phyloP scores from a whole-genome alignment of 345 rosid species.

The Arabidopsis arenosa region DNA sequence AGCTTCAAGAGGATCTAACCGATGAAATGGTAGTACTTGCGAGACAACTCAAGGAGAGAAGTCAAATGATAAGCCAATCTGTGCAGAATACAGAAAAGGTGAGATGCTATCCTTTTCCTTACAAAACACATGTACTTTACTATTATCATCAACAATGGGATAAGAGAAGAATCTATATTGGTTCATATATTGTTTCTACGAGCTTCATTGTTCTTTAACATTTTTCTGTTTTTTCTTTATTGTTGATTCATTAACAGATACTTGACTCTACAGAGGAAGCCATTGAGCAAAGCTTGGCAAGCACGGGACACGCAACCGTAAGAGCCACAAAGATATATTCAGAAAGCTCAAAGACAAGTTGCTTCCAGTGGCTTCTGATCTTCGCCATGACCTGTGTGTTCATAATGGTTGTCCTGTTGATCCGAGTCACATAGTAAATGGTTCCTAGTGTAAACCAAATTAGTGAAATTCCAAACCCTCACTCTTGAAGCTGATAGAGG shows the following conservation, averaged over 20 bases:
- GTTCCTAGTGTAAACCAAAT: not conserved
- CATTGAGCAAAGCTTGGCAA: not conserved
- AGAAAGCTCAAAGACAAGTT: not conserved
- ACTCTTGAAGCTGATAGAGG: no score
- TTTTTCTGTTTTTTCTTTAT: not conserved
- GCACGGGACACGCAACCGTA: not conserved
- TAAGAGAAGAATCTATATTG: not conserved
- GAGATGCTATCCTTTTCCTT: not conserved
- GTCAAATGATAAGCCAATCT: conserved; percentile 75
- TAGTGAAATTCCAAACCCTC: no score
- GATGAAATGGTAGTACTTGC: conserved; percentile 97
- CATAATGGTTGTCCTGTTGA: not conserved
- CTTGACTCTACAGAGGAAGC: not conserved
- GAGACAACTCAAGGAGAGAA: conserved; percentile 80
- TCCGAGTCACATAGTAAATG: not conserved
- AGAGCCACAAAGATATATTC: not conserved
- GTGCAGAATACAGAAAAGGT: conserved; percentile 80
- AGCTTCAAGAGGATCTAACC: conserved; percentile 79
- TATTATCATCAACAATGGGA: not conserved
- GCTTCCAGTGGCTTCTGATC: not conserved
- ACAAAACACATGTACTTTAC: no score
- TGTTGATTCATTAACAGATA: not conserved
- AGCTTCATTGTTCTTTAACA: not conserved
- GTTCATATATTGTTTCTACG: not conserved
- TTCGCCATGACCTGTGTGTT: not conserved